phyloP scores from a whole-genome alignment of 225 moss, liverwort and hornwort genomes.

The Polytrichum commune region DNA sequence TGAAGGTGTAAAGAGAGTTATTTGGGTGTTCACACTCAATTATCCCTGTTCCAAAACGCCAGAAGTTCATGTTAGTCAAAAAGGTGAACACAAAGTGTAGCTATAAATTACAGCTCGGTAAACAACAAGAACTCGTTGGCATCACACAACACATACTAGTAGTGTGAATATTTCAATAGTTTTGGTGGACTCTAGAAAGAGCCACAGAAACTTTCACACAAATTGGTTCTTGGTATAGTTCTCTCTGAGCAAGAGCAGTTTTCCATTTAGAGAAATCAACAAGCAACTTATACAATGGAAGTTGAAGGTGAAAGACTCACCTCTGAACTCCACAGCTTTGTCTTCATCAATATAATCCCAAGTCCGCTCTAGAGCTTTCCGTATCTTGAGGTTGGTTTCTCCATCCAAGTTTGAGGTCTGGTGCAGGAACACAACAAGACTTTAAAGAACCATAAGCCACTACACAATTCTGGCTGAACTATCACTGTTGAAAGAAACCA shows the following conservation, averaged over 20 bases:
- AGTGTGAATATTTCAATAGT: not conserved
- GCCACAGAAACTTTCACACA: no score
- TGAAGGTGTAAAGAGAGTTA: conserved; percentile 91
- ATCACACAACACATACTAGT: conserved; percentile 1
- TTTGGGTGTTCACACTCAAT: conserved; percentile 89
- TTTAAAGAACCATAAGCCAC: no score
- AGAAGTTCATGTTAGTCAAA: not conserved
- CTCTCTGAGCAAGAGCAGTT: no score
- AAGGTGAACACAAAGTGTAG: not conserved
- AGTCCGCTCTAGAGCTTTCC: conserved; percentile 85
- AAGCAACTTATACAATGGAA: no score
- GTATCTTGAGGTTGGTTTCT: conserved; percentile 94
- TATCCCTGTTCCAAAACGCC: conserved; percentile 46
- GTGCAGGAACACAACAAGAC: no score
- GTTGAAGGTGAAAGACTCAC: conserved; percentile 12
- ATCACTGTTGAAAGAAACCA: conserved; percentile 4
- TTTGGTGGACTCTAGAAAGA: no score
- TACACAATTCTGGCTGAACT: no score
- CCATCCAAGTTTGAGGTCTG: conserved; percentile 96
- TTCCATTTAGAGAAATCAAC: no score
- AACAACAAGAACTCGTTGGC: no score
- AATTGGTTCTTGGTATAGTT: no score
- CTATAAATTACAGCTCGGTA: no score
- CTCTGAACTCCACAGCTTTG: conserved; percentile 76
- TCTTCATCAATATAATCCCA: conserved; percentile 94